A percentile compares a stretch with the other conserved stretches of the same genome.
phyloP scores from a whole-genome alignment of 192 early-diverging fungal species.

The Ambispora gerdemannii region DNA sequence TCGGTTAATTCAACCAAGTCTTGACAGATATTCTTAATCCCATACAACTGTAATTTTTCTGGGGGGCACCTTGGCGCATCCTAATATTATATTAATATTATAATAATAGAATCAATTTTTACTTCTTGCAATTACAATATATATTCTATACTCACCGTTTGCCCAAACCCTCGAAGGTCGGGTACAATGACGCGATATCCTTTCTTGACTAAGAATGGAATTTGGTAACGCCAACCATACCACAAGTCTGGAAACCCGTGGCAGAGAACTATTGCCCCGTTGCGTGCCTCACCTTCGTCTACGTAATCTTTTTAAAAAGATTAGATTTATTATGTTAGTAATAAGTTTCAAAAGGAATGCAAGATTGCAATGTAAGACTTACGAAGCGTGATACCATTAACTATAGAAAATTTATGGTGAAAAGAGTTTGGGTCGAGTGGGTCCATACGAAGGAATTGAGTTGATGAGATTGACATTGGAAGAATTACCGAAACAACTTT shows the following conservation, averaged over 20 bases:
- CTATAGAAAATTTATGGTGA: slow-evolving; percentile 14
- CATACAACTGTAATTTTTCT: slow-evolving; percentile 40
- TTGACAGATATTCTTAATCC: slow-evolving; percentile 44
- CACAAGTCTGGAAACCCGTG: slow-evolving; percentile 46
- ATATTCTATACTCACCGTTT: slow-evolving; percentile 43
- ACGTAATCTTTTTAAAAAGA: slow-evolving; percentile 37
- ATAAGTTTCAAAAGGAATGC: neutral
- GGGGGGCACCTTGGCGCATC: slow-evolving; percentile 41
- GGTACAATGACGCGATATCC: slow-evolving; percentile 59
- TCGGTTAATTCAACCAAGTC: slow-evolving; percentile 61
- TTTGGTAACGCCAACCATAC: slow-evolving; percentile 49
- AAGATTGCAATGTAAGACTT: neutral
- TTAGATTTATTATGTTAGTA: neutral
- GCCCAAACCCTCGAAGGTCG: slow-evolving; percentile 52
- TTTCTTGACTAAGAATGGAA: slow-evolving; percentile 47
- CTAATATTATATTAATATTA: no score
- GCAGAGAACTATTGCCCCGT: slow-evolving; percentile 35
- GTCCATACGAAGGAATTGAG: no score
- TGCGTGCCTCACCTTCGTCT: slow-evolving; percentile 39
- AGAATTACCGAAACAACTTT: no score
- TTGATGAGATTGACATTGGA: no score
- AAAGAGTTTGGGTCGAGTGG: slow-evolving; percentile 20
- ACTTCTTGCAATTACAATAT: no score
- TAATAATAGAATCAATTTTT: no score
- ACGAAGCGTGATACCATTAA: slow-evolving; percentile 28